A percentile compares a stretch with the other conserved stretches of the same genome.
Evolutionary conservation across 305 asterid genomes (phyloP).

Genomic region (Fraxinus nigra): DNA sequence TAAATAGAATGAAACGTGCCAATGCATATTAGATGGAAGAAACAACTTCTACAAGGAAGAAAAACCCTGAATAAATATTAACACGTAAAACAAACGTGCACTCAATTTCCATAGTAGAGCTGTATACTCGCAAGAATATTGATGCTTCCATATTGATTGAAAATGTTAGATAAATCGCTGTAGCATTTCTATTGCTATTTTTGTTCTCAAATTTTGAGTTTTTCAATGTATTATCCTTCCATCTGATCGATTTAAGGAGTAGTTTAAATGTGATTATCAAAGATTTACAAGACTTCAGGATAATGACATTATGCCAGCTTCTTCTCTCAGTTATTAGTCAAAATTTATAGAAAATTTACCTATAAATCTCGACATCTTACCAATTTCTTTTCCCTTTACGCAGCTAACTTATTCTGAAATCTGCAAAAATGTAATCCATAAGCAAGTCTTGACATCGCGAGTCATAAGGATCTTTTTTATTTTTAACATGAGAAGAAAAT

Average conservation of each 20-base stretch:
- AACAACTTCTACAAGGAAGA: background rate
- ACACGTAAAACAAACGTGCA: background rate
- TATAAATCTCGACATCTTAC: background rate
- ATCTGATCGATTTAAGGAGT: background rate
- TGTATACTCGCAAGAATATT: background rate
- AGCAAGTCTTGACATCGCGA: background rate
- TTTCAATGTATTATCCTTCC: background rate
- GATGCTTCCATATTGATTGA: background rate
- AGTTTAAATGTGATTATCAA: background rate
- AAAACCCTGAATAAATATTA: background rate
- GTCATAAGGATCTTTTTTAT: background rate
- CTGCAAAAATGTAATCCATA: background rate
- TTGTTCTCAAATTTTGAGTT: background rate
- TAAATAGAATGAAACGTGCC: background rate
- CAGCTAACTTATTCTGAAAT: background rate
- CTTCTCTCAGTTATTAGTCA: background rate
- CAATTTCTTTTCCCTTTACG: background rate
- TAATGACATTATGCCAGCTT: background rate
- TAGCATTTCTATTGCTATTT: background rate
- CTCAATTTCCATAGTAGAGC: background rate
- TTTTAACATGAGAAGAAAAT: background rate
- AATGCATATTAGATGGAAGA: background rate
- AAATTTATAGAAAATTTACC: background rate
- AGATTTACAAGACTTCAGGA: background rate
- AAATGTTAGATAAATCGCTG: background rate